Evolutionary conservation across 2,329 filamentous ascomycete species (phyloP), one percentile per base, ranked within the genome.

Genomic region (Aspergillus sp.): DNA sequence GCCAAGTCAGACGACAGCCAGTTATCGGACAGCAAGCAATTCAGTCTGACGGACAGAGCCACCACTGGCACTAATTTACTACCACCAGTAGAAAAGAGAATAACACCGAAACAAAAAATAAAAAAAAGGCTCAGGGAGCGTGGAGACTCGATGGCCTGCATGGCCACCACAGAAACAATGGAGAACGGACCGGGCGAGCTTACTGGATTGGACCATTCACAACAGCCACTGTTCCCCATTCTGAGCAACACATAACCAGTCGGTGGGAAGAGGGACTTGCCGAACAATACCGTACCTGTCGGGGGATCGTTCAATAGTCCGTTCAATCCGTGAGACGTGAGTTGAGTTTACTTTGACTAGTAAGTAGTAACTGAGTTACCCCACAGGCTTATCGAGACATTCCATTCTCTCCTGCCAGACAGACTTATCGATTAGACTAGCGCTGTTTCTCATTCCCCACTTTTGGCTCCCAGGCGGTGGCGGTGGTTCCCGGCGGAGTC

Each of bases 381-480:
- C 60, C 60, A 59, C 52, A 62, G 50, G 56, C 60, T 61, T 62
- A 62, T 62, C 60, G 56, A 56, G 23, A 17, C 44, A 49, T 15
- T 49, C 32, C 32, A 36, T 13, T 36, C 27, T 36, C 32, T 36
- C 32, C 32, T 11, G 11, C 32, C 32, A 13, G 4, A 32, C 19
- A 19, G 19, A 36, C 32, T 61, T 61, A 61, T 61, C 59, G 59
- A 61, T 61, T 58, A 58, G 39, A 27, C 49, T 42, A 58, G 54
- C 53, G 52, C 41, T 49, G 32, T 32, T 32, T 11, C 10, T 32
- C 0, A 32, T 36, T 36, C 55, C 59, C 59, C 59, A 54, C 55
- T 58, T 54, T 58, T 55, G 25, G 42, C 6, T 36, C 19, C 23
- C 51, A 27, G 54, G 52, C 47, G 23, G 47, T 50, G 47, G 47